Evolutionary conservation across 2,329 filamentous ascomycete genomes (phyloP).

Genomic region (Helotiales sp.): DNA sequence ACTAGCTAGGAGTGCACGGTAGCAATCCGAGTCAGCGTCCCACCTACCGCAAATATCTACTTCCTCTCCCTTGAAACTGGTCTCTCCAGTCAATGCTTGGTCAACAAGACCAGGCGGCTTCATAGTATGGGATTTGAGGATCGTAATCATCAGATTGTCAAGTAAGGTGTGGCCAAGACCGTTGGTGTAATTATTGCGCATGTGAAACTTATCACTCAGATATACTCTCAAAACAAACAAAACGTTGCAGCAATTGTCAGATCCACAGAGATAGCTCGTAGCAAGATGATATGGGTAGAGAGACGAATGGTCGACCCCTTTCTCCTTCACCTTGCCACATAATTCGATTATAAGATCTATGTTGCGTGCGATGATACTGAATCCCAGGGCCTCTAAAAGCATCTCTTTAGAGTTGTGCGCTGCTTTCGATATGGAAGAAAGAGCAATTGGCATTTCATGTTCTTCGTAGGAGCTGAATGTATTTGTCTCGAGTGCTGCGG

Average conservation of each 20-base stretch:
- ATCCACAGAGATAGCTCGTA: slow-evolving; percentile 39
- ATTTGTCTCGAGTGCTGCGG: slow-evolving; percentile 6
- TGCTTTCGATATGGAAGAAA: slow-evolving; percentile 22
- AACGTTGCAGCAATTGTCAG: slow-evolving; percentile 36
- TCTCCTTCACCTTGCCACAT: not conserved
- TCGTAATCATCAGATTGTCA: slow-evolving; percentile 39
- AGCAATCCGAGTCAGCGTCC: slow-evolving; percentile 40
- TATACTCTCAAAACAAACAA: slow-evolving; percentile 28
- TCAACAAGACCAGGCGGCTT: slow-evolving; percentile 31
- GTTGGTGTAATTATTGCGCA: slow-evolving; percentile 19
- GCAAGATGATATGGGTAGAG: slow-evolving; percentile 38
- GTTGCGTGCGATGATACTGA: slow-evolving; percentile 31
- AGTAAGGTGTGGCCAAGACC: slow-evolving; percentile 39
- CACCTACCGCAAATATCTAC: slow-evolving; percentile 44
- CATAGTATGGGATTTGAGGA: slow-evolving; percentile 39
- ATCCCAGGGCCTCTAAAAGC: slow-evolving; percentile 28
- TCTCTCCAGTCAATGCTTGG: slow-evolving; percentile 24
- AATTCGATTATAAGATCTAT: slow-evolving; percentile 13
- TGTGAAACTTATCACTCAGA: slow-evolving; percentile 18
- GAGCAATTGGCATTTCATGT: slow-evolving; percentile 25
- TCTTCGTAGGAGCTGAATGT: slow-evolving; percentile 5
- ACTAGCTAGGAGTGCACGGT: slow-evolving; percentile 34
- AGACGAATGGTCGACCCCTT: not conserved
- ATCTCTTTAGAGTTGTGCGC: slow-evolving; percentile 21
- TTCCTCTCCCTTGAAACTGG: slow-evolving; percentile 39